Percentiles rank a stretch among this genome's conserved stretches.
phyloP scores from a whole-genome alignment of 2,329 filamentous ascomycete genomes.

The Saccharata proteae region DNA sequence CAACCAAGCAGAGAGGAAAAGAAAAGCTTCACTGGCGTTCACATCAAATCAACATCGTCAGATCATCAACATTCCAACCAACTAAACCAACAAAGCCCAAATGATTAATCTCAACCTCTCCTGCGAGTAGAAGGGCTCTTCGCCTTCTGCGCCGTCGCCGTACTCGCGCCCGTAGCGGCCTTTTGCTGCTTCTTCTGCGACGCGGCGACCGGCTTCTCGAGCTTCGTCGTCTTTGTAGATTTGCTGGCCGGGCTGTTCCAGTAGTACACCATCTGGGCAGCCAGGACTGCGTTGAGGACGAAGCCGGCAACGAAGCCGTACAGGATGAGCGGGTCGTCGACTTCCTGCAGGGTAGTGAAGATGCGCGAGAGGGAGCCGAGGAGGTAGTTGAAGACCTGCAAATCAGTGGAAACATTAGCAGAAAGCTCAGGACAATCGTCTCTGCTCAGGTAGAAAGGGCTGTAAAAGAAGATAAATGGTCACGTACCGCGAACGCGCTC shows the following conservation, averaged over 20 bases:
- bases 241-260: slow-evolving; percentile 56
- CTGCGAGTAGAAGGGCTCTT: slow-evolving; percentile 45
- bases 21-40: too few relatives aligned
- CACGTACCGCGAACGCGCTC: slow-evolving; percentile 87
- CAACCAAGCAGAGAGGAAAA: too few relatives aligned
- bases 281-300: slow-evolving; percentile 74
- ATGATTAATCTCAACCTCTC: slow-evolving; percentile 29
- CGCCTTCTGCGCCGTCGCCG: slow-evolving; percentile 25
- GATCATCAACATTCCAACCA: too few relatives aligned
- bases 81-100: not conserved
- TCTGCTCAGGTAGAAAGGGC: slow-evolving; percentile 1
- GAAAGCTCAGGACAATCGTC: slow-evolving; percentile 1
- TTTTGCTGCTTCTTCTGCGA: slow-evolving; percentile 15
- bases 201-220: slow-evolving; percentile 9
- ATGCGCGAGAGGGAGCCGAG: slow-evolving; percentile 84
- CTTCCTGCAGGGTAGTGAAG: slow-evolving; percentile 95
- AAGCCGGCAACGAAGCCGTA: slow-evolving; percentile 92
- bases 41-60: too few relatives aligned
- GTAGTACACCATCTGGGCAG: slow-evolving; percentile 87
- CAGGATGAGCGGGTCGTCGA: slow-evolving; percentile 90
- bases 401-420: slow-evolving; percentile 6
- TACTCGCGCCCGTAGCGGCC: slow-evolving; percentile 24
- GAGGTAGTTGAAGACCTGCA: slow-evolving; percentile 94
- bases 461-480: slow-evolving; percentile 7
- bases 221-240: slow-evolving; percentile 13